phyloP scores from a whole-genome alignment of 116 monocot species.

The Posidonia oceanica region DNA sequence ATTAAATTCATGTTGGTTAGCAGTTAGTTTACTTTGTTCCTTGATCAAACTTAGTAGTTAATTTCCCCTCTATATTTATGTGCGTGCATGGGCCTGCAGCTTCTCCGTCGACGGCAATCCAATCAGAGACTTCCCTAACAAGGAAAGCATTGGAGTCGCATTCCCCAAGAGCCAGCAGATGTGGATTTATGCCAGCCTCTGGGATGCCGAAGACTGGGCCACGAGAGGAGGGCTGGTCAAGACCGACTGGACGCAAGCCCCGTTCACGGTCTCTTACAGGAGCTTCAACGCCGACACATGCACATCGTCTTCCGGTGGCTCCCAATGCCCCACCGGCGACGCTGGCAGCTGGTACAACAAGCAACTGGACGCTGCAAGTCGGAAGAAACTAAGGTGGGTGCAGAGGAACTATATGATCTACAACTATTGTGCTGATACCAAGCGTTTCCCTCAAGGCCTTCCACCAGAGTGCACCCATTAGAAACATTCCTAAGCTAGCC shows the following conservation, averaged over 20 bases:
- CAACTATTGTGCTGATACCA: constrained; percentile 45
- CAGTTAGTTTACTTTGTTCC: not conserved
- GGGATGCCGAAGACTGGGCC: constrained; percentile 74
- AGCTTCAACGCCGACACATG: constrained; percentile 52
- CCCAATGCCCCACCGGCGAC: not conserved
- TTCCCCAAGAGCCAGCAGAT: constrained; percentile 61
- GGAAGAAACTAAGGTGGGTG: constrained; percentile 14
- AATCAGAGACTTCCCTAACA: constrained; percentile 56
- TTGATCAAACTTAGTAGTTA: constrained; percentile 2
- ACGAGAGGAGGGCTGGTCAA: constrained; percentile 49
- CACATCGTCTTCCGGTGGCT: constrained; percentile 9
- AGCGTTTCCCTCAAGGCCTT: constrained; percentile 36
- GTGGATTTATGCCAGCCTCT: constrained; percentile 58
- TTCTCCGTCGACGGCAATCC: constrained; percentile 46
- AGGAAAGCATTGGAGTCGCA: constrained; percentile 25
- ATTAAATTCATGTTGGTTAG: too few relatives aligned
- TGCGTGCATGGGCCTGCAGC: constrained; percentile 9
- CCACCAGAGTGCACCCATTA: constrained; percentile 31
- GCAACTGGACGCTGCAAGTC: constrained; percentile 22
- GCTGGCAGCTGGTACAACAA: constrained; percentile 25
- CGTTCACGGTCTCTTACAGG: constrained; percentile 36
- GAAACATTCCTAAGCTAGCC: not conserved
- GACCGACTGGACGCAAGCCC: constrained; percentile 48
- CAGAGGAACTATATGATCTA: constrained; percentile 55
- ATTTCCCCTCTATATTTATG: constrained; percentile 1